Percentiles rank a stretch among this genome's conserved stretches.
phyloP scores from a whole-genome alignment of 306 rosid genomes.

The Gynostemma pentaphyllum region DNA sequence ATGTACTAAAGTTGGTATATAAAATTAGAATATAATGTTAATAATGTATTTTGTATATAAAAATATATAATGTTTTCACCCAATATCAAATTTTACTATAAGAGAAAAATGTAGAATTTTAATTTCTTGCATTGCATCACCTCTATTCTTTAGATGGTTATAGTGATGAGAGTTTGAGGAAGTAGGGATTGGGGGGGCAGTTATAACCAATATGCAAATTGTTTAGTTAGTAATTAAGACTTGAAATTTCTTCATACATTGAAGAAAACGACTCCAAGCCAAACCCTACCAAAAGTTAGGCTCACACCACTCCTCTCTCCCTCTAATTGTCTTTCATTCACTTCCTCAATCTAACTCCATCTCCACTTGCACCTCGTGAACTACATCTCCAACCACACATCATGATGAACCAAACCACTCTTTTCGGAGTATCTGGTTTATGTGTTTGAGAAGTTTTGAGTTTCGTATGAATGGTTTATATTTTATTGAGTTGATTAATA shows the following conservation, averaged over 20 bases:
- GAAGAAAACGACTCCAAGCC: conserved; percentile 4
- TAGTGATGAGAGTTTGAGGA: conserved; percentile 1
- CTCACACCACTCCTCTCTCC: neutral
- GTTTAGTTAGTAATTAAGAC: no score
- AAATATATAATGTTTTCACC: neutral
- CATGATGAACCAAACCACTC: neutral
- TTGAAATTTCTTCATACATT: neutral
- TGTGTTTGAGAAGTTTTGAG: no score
- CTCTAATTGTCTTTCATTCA: neutral
- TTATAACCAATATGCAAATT: conserved; percentile 7
- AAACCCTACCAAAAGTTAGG: conserved; percentile 6
- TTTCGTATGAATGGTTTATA: no score
- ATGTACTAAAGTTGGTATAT: neutral
- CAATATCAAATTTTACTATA: no score
- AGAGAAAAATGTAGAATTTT: neutral
- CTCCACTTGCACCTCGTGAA: neutral
- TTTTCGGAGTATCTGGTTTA: no score
- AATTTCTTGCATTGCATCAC: neutral
- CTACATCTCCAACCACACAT: conserved; percentile 5
- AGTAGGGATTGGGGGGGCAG: neutral
- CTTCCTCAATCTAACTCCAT: neutral
- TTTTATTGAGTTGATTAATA: no score
- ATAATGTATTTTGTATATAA: neutral
- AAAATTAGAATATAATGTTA: neutral
- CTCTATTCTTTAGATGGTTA: neutral